A percentile compares a stretch with the other conserved stretches of the same genome.
Evolutionary conservation across 1,284 basidiomycete genomes (phyloP).

Genomic region (Ganoderma lucidum): DNA sequence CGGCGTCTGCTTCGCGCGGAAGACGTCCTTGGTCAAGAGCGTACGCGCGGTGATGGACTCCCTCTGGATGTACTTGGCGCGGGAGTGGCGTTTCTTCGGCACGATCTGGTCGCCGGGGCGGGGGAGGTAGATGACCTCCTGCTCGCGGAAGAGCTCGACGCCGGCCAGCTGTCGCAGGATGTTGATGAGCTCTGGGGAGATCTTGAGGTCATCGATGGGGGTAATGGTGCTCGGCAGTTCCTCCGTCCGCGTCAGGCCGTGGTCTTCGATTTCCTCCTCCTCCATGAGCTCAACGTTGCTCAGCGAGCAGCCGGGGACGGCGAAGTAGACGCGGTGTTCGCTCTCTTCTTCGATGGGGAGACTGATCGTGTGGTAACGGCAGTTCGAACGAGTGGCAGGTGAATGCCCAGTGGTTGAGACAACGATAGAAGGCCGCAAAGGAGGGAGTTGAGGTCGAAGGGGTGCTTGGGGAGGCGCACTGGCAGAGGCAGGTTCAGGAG

Average conservation of each 20-base stretch:
- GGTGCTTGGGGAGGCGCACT: slow-evolving; percentile 2
- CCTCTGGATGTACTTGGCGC: slow-evolving; percentile 28
- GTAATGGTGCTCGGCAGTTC: slow-evolving; percentile 55
- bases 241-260: slow-evolving; percentile 60
- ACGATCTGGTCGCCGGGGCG: slow-evolving; percentile 41
- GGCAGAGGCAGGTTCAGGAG: slow-evolving; percentile 15
- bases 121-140: slow-evolving; percentile 70
- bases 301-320: slow-evolving; percentile 72
- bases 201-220: slow-evolving; percentile 58
- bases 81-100: slow-evolving; percentile 17
- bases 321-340: slow-evolving; percentile 56
- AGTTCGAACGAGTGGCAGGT: slow-evolving; percentile 61
- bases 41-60: slow-evolving; percentile 43
- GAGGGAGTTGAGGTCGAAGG: not conserved
- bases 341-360: slow-evolving; percentile 60
- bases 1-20: slow-evolving; percentile 22
- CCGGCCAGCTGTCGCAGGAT: slow-evolving; percentile 66
- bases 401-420: slow-evolving; percentile 20
- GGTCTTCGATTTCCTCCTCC: slow-evolving; percentile 65
- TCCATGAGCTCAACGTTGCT: slow-evolving; percentile 61
- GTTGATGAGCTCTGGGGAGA: slow-evolving; percentile 60
- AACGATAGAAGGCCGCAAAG: slow-evolving; percentile 1
- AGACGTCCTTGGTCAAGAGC: slow-evolving; percentile 21
- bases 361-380: slow-evolving; percentile 71
- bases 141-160: slow-evolving; percentile 65